These are phyloP conservation scores for Licmophora abbreviata DNA, from an alignment of 108 stramenopile species.

Conservation along the genomic window DNA sequence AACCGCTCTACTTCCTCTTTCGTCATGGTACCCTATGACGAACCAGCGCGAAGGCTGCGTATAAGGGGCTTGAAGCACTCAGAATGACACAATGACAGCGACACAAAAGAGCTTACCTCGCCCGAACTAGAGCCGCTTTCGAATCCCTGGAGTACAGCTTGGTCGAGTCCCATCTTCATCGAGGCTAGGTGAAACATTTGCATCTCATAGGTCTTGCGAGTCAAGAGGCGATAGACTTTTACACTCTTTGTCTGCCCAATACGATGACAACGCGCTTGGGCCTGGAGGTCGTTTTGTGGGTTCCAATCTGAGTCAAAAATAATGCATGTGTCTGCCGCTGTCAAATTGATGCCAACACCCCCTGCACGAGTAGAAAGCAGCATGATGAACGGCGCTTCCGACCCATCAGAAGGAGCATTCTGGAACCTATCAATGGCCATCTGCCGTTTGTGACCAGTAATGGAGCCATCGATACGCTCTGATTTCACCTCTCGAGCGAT, in stretches of 20 bases:
- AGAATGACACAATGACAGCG: background rate
- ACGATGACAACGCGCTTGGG: constrained; percentile 93
- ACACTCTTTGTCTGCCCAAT: constrained; percentile 96
- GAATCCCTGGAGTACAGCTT: constrained; percentile 92
- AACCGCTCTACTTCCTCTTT: constrained; percentile 78
- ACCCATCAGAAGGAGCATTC: constrained; percentile 28
- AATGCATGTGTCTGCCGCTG: constrained; percentile 83
- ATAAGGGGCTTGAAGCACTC: background rate
- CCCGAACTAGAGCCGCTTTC: constrained; percentile 47
- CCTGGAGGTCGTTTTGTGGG: constrained; percentile 97
- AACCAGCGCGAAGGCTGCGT: background rate
- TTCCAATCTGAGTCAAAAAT: constrained; percentile 97
- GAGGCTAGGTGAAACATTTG: constrained; percentile 97
- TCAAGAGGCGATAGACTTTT: constrained; percentile 87
- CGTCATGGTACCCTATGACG: constrained; percentile 35
- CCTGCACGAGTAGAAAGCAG: constrained; percentile 93
- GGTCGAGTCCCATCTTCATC: constrained; percentile 97
- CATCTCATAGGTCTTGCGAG: constrained; percentile 95
- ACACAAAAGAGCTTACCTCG: constrained; percentile 15
- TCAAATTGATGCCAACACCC: constrained; percentile 95
- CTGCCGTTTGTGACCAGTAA: constrained; percentile 88
- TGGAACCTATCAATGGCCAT: constrained; percentile 93
- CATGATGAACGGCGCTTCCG: constrained; percentile 90
- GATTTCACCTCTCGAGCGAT: constrained; percentile 46
- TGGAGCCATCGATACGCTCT: constrained; percentile 94